Evolutionary conservation across 176 grass and related monocot genomes (phyloP), one percentile per base, ranked within the genome.

Genomic region (Rhynchospora pubera): DNA sequence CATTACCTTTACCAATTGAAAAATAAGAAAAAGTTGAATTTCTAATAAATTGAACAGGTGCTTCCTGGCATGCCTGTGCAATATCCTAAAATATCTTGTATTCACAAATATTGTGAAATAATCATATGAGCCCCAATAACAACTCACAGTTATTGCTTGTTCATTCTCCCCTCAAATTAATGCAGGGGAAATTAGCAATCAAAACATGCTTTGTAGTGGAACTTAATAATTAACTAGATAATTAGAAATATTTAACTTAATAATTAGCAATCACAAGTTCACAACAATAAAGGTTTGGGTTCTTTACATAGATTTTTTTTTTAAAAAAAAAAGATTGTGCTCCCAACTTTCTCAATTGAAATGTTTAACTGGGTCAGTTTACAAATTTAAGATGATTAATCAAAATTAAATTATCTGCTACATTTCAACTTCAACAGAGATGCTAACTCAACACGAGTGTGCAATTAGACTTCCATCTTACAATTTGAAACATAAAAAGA

Each of bases 1-100:
- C 83, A 96, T 99, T 48, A 99, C 93, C 97, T 96, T 78, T 10
- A 89, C 69, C 56, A n/a, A 74, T 58, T 59, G 14, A n/a, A 72
- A 55, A 19, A 22, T 22, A 80, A 50, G 14, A 66, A 59, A 80
- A 77, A 55, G 50, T 76, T 55, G 56, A 32, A 50, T 34, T 32
- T 5, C 14, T 77, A 23, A 3, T 53, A 30, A 53, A 28, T 5
- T 32, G 46, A 70, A 70, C 4, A 18, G 42, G 6, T 6, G 16
- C 46, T 70, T 70, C 19, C 42, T 42, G 46, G 32, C 34, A 32
- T 18, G 3, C 30, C 15, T 10, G 2, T 43, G 30, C 28, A 32
- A 61, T 44, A 69, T 44, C 5, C 65, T 69, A 69, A 16, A 69
- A 15, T 45, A 69, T 11, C 16, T 45, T 21, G 42, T 19, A 70